Percentiles rank a stretch among this genome's conserved stretches.
phyloP scores from a whole-genome alignment of 192 early-diverging fungal genomes.

The Diversispora epigaea region DNA sequence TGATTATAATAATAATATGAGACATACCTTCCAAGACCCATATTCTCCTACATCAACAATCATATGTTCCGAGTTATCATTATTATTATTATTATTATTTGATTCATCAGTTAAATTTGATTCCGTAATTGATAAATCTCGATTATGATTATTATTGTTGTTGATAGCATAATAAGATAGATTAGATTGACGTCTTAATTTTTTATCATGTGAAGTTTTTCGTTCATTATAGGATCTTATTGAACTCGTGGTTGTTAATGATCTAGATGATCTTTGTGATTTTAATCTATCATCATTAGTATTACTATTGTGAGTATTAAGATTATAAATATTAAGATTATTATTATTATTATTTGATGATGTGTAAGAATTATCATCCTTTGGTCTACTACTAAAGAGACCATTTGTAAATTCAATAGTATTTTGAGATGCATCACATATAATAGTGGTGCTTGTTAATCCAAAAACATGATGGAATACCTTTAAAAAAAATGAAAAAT shows the following conservation, averaged over 20 bases:
- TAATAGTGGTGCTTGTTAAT: conserved; percentile 18
- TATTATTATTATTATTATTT: background rate
- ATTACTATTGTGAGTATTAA: background rate
- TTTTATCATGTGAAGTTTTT: background rate
- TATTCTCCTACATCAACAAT: background rate
- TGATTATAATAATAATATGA: no score
- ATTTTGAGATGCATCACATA: conserved; percentile 22
- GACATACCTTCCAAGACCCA: background rate
- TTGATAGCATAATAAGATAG: background rate
- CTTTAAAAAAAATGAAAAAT: conserved; percentile 7
- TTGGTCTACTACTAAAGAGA: conserved; percentile 20
- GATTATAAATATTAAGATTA: background rate
- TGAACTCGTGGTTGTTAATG: conserved; percentile 19
- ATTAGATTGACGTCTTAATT: conserved; percentile 24
- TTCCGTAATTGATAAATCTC: background rate
- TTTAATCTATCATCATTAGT: background rate
- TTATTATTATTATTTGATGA: no score
- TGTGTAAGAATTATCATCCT: conserved; percentile 6
- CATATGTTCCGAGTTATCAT: background rate
- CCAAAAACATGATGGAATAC: conserved; percentile 17
- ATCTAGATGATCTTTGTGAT: conserved; percentile 16
- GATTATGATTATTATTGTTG: background rate
- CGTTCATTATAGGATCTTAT: conserved; percentile 16
- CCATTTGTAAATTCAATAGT: conserved; percentile 5
- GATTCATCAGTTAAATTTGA: background rate